A percentile compares a stretch with the other conserved stretches of the same genome.
Conservation (phyloP, 371 early-diverging fungal genomes). For the Scutellospora calospora region DNA sequence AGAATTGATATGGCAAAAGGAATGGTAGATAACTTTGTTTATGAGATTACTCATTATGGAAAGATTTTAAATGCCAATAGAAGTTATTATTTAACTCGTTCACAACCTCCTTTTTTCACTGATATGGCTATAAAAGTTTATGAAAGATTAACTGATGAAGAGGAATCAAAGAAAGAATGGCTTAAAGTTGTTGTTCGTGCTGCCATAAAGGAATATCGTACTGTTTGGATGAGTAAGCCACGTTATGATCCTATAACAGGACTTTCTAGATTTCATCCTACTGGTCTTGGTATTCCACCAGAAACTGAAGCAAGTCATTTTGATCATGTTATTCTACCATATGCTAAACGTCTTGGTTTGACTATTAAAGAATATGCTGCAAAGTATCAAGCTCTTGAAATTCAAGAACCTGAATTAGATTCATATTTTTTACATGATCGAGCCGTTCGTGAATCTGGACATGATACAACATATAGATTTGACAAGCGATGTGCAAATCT, state of each 20-base stretch:
- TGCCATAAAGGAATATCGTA: slow-evolving; percentile 91
- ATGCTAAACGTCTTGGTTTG: slow-evolving; percentile 73
- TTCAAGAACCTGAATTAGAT: slow-evolving; percentile 88
- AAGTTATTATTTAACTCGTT: slow-evolving; percentile 94
- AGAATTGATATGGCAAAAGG: slow-evolving; percentile 84
- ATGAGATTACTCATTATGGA: slow-evolving; percentile 96
- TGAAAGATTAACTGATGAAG: slow-evolving; percentile 61
- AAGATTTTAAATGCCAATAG: slow-evolving; percentile 98
- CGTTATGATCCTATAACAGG: slow-evolving; percentile 82
- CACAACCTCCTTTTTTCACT: slow-evolving; percentile 97
- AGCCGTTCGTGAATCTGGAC: slow-evolving; percentile 96
- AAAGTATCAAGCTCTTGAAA: slow-evolving; percentile 69
- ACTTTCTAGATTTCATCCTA: slow-evolving; percentile 85
- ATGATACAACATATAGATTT: slow-evolving; percentile 96
- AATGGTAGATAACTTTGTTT: slow-evolving; percentile 97
- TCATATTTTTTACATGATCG: slow-evolving; percentile 96
- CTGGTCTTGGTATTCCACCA: slow-evolving; percentile 95
- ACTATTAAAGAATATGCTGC: slow-evolving; percentile 75
- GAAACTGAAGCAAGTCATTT: slow-evolving; percentile 97
- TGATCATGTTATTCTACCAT: slow-evolving; percentile 89
- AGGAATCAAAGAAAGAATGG: slow-evolving; percentile 77
- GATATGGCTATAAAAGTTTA: slow-evolving; percentile 94
- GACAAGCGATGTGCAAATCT: slow-evolving; percentile 92
- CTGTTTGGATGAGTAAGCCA: slow-evolving; percentile 89
- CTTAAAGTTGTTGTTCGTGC: slow-evolving; percentile 77